Evolutionary conservation across 2,329 filamentous ascomycete species (phyloP), one percentile per base, ranked within the genome.

Genomic region (Colletotrichum sp.): DNA sequence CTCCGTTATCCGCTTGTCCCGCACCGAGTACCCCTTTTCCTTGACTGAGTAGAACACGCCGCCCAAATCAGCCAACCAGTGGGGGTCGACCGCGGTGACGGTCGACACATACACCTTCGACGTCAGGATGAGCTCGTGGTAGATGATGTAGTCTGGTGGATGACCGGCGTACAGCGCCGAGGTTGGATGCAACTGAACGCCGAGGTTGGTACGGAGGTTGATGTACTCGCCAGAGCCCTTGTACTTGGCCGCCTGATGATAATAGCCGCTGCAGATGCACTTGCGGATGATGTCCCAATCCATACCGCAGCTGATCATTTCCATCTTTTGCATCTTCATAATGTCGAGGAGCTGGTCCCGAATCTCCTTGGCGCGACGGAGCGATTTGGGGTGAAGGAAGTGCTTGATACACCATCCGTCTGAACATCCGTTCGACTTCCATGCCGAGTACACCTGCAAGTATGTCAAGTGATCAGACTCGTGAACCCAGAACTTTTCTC

Each of bases 51-150:
- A 99, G 85, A 99, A 99, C 0, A 99, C 97, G 3, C 96, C 97
- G 39, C 98, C 97, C 8, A 99, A 89, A 83, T 99, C 97, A 8
- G 97, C 97, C 55, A 99, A 91, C 97, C 97, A 99, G 83, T 98
- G 95, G 69, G 97, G 96, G 83, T 99, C 97, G 2, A 99, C 97
- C 2, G 95, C 92, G 6, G 97, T 99, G 12, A 99, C 97, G 6
- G 95, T 98, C 5, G 95, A 98, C 93, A 99, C 98, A 87, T 99
- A 99, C 83, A 99, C 97, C 83, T 98, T 98, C 73, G 93, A 95
- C 0, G 97, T 99, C 76, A 99, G 92, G 80, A 99, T 98, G 75
- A 99, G 91, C 85, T 99, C 97, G 88, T 99, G 97, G 85, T 99
- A 99, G 57, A 99, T 93, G 69, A 99, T 95, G 82, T 99, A 99